Evolutionary conservation across 805 yeast genomes (phyloP).

Genomic region (Starmera dryadoides): DNA sequence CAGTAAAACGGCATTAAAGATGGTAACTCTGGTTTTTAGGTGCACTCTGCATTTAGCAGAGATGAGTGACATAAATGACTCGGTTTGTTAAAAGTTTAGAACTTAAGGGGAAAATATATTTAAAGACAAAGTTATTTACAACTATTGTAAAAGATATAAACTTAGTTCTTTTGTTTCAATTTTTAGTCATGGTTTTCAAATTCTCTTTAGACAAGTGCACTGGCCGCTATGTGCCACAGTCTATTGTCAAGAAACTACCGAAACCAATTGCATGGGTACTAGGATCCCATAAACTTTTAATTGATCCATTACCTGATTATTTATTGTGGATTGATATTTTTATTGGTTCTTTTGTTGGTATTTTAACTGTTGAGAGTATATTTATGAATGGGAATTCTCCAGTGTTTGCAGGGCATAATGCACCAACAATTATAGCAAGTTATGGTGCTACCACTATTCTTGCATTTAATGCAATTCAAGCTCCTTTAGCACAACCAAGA

Average conservation of each 20-base stretch:
- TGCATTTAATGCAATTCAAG: conserved; percentile 44
- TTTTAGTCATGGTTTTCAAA: not conserved
- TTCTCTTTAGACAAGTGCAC: conserved; percentile 13
- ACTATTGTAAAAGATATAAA: too few relatives aligned
- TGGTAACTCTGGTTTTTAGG: too few relatives aligned
- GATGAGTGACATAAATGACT: too few relatives aligned
- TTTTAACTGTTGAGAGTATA: conserved; percentile 38
- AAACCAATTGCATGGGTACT: conserved; percentile 27
- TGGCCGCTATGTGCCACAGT: conserved; percentile 12
- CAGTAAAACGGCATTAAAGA: too few relatives aligned
- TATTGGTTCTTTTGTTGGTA: conserved; percentile 38
- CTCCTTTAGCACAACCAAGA: conserved; percentile 62
- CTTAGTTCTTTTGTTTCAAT: not conserved
- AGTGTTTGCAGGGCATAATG: conserved; percentile 30
- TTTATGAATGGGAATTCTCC: conserved; percentile 28
- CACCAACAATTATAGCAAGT: conserved; percentile 44
- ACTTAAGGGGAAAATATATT: too few relatives aligned
- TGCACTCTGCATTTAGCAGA: too few relatives aligned
- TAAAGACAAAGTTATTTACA: too few relatives aligned
- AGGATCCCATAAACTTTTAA: conserved; percentile 28
- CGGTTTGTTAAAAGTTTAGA: too few relatives aligned
- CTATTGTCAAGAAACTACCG: conserved; percentile 27
- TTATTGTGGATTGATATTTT: conserved; percentile 39
- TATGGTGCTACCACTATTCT: conserved; percentile 61
- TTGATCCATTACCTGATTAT: conserved; percentile 24